Base-by-base conservation (phyloP, 2,329 filamentous ascomycete genomes). In the Ophioceras dolichostomum region DNA sequence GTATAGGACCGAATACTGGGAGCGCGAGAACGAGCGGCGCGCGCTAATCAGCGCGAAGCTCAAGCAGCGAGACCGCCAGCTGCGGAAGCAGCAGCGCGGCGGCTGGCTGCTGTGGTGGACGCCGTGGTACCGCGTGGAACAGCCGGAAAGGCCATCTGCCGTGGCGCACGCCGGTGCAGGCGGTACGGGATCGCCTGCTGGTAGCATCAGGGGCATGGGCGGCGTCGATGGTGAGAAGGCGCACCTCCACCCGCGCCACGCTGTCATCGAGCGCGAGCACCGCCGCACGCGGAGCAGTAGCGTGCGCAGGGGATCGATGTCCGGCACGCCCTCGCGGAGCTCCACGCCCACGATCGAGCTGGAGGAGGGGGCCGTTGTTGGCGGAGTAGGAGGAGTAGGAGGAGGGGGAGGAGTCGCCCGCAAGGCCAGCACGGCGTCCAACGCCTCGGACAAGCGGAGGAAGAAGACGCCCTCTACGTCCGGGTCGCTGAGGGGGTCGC, bases 1-100 rank as follows among this genome's bases (percentile, higher is more conserved):
- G 13, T 98, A 93, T 59, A 74, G 91, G 37, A 79, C 81, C 24
- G 88, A 95, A 42, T 98, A 95, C 60, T 98, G 91, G 91, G 89
- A 95, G 49, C 79, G 79, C 43, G 91, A 98, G 57, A 98, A 98
- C 53, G 86, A 94, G 56, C 79, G 89, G 2, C 77, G 91, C 10
- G 73, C 80, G 3, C 62, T 83, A 40, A 64, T 95, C 18, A 72
- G 85, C 30, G 53, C 69, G 31, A 83, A 83, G 52, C 64, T 94
- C 35, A 73, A 77, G 43, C 70, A 76, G 36, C 71, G 74, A 22
- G 79, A 88, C 48, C 68, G 71, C 14, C 76, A 80, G 42, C 61
- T 84, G 28, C 78, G 80, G 10, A 76, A 74, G 50, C n/a, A n/a
- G n/a, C 66, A 78, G 49, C 68, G 79, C 43, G 76, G 80, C 37